Conservation (phyloP, 176 grass and related monocot genomes). For the Lolium perenne region DNA sequence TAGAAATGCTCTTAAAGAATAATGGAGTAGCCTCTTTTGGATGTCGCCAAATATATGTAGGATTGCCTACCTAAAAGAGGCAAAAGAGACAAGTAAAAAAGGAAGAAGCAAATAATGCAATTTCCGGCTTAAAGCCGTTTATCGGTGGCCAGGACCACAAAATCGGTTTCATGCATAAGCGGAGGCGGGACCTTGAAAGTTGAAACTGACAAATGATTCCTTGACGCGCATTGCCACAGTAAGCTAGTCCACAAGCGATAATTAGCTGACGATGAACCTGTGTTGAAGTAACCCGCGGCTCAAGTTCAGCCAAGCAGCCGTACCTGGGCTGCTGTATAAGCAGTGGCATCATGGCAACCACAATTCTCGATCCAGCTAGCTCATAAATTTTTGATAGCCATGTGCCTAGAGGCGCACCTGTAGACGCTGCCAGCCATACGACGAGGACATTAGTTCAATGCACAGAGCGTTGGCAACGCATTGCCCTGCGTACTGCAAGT, state of each 20-base stretch:
- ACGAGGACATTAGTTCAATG: conserved; percentile 7
- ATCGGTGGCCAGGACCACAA: conserved; percentile 22
- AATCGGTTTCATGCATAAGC: neutral
- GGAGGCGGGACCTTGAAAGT: too few species aligned
- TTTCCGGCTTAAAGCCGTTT: neutral
- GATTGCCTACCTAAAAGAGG: neutral
- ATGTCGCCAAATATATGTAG: neutral
- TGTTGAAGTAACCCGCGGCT: neutral
- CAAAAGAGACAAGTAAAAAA: neutral
- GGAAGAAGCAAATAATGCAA: neutral
- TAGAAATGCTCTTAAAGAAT: too few species aligned
- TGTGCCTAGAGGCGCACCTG: neutral
- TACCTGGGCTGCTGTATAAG: neutral
- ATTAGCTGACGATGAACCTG: neutral
- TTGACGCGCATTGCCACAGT: neutral
- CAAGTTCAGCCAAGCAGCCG: neutral
- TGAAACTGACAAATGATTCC: neutral
- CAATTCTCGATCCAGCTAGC: neutral
- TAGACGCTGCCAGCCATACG: neutral
- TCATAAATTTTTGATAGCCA: neutral
- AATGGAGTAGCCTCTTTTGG: too few species aligned
- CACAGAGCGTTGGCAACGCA: neutral
- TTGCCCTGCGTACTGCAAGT: too few species aligned
- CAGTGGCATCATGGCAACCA: neutral
- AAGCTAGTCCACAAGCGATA: neutral